A percentile compares a stretch with the other conserved stretches of the same genome.
Conservation (phyloP, 1,284 basidiomycete species). For the Gastroboletus turbinatus region DNA sequence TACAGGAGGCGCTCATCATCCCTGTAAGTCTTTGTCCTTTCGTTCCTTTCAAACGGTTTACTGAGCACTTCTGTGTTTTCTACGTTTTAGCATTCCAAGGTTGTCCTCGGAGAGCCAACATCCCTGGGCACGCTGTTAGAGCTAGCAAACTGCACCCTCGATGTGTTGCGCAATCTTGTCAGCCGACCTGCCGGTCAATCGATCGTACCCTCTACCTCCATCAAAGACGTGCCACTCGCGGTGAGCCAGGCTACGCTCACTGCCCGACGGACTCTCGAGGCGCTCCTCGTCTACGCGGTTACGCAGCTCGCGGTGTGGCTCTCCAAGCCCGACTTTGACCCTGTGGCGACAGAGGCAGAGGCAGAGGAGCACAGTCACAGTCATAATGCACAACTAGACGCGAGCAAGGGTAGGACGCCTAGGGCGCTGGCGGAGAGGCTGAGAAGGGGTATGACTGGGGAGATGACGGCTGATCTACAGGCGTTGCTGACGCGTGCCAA, state of each 20-base stretch:
- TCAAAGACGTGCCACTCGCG: constrained; percentile 47
- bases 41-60: background rate
- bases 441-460: constrained; percentile 71
- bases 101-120: constrained; percentile 73
- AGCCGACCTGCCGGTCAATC: constrained; percentile 56
- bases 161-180: constrained; percentile 63
- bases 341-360: constrained; percentile 39
- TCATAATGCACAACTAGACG: constrained; percentile 18
- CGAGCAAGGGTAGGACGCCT: constrained; percentile 42
- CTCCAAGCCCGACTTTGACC: constrained; percentile 63
- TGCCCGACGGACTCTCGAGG: constrained; percentile 64
- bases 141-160: constrained; percentile 69
- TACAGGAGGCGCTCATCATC: constrained; percentile 64
- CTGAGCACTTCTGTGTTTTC: background rate
- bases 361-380: constrained; percentile 35
- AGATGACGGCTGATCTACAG: constrained; percentile 74
- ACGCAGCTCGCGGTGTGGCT: constrained; percentile 80
- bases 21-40: constrained; percentile 55
- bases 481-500: constrained; percentile 64
- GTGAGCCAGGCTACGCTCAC: constrained; percentile 56
- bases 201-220: constrained; percentile 40
- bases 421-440: constrained; percentile 61
- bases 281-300: constrained; percentile 68
- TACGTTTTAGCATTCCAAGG: constrained; percentile 67
- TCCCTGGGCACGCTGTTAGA: constrained; percentile 80